These are phyloP conservation scores for Xylaria acuta DNA, from an alignment of 495 filamentous ascomycete genomes.

Conservation along the genomic window DNA sequence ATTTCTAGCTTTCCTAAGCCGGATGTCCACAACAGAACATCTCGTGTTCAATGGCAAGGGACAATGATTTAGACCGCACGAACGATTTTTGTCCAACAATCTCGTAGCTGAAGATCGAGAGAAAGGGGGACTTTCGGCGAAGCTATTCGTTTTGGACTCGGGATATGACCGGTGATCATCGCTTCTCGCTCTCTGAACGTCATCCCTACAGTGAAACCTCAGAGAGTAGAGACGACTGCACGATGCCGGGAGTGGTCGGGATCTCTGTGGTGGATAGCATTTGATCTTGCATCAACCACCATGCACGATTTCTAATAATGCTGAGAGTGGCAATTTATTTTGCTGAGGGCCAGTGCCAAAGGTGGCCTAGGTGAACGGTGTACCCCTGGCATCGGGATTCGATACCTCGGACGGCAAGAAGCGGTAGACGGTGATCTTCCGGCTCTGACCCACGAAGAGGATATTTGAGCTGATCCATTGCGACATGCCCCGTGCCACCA, in stretches of 20 bases:
- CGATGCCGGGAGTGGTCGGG: slow-evolving; percentile 15
- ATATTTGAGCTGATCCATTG: neutral
- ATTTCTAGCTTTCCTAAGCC: neutral
- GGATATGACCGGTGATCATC: slow-evolving; percentile 11
- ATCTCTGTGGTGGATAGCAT: slow-evolving; percentile 2
- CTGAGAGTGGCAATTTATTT: neutral
- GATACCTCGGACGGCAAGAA: neutral
- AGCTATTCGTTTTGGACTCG: neutral
- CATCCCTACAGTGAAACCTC: slow-evolving; percentile 3
- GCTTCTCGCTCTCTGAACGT: neutral
- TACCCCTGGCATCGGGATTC: slow-evolving; percentile 16
- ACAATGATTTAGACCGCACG: neutral
- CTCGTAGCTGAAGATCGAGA: neutral
- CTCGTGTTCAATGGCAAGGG: neutral
- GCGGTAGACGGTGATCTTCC: neutral
- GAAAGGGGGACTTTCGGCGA: no score
- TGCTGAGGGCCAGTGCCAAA: neutral
- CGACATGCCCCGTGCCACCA: neutral
- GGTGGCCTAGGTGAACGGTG: neutral
- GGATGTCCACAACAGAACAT: neutral
- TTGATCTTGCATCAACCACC: slow-evolving; percentile 15
- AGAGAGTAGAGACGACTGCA: neutral
- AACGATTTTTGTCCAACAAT: neutral
- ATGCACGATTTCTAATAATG: slow-evolving; percentile 10
- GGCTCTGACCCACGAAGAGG: neutral